These are phyloP conservation scores for Viridothelium virens DNA, from an alignment of 495 filamentous ascomycete genomes.

Conservation along the genomic window DNA sequence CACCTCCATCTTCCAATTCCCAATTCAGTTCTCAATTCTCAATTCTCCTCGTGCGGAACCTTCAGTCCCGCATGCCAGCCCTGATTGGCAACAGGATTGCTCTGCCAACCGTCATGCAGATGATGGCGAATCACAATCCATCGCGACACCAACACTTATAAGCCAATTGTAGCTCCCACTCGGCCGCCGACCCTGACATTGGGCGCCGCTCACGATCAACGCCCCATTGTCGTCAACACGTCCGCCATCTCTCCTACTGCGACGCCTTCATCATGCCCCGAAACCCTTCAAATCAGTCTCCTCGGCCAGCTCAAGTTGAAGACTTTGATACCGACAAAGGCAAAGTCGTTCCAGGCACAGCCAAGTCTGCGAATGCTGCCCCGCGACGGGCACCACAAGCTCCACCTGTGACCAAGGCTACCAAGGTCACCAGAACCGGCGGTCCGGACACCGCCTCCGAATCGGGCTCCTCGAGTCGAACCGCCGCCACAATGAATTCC, in stretches of 20 bases:
- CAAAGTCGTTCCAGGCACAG: slow-evolving; percentile 42
- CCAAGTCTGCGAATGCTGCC: slow-evolving; percentile 46
- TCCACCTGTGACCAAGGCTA: slow-evolving; percentile 21
- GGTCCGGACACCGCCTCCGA: slow-evolving; percentile 48
- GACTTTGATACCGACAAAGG: slow-evolving; percentile 50
- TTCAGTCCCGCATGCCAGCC: background rate
- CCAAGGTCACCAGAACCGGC: slow-evolving; percentile 18
- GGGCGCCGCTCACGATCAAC: background rate
- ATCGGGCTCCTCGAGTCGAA: slow-evolving; percentile 60
- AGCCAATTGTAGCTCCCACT: slow-evolving; percentile 4
- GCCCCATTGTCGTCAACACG: background rate
- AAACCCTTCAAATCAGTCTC: slow-evolving; percentile 2
- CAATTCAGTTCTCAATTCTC: too few species aligned
- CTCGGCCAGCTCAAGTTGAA: slow-evolving; percentile 45
- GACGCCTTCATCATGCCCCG: background rate
- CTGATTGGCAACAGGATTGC: background rate
- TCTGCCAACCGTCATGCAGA: slow-evolving; percentile 11
- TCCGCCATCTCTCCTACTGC: background rate
- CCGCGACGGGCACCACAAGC: slow-evolving; percentile 47
- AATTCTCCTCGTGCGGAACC: background rate
- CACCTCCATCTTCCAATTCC: background rate
- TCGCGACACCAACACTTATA: slow-evolving; percentile 5
- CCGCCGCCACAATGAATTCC: slow-evolving; percentile 48
- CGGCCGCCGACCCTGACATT: slow-evolving; percentile 1
- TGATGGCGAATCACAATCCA: background rate